phyloP scores from a whole-genome alignment of 768 basidiomycete genomes.

The Rossbeevera mucosa region DNA sequence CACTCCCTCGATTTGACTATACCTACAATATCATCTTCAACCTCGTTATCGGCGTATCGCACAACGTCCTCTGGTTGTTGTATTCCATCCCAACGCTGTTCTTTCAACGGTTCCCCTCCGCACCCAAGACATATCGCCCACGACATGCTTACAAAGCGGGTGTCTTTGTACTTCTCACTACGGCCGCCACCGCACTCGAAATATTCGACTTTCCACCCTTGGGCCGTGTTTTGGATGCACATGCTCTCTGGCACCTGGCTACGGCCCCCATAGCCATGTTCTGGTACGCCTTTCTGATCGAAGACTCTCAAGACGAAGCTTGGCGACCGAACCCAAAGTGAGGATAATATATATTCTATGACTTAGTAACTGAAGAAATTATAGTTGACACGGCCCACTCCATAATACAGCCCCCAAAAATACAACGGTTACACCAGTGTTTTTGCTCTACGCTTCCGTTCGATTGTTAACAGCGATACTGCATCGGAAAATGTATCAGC shows the following conservation, averaged over 20 bases:
- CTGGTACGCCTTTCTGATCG: slow-evolving; percentile 84
- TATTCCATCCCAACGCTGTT: slow-evolving; percentile 56
- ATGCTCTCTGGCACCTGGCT: slow-evolving; percentile 87
- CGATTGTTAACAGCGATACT: slow-evolving; percentile 34
- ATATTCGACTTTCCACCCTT: slow-evolving; percentile 88
- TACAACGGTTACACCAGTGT: slow-evolving; percentile 4
- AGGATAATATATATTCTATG: background rate
- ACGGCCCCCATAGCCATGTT: slow-evolving; percentile 71
- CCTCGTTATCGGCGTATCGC: slow-evolving; percentile 64
- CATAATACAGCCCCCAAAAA: background rate
- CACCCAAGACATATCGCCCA: slow-evolving; percentile 56
- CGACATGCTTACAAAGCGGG: slow-evolving; percentile 49
- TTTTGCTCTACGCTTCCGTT: slow-evolving; percentile 23
- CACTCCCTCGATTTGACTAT: slow-evolving; percentile 84
- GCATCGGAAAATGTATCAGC: background rate
- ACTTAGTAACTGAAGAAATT: slow-evolving; percentile 7
- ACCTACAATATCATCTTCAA: slow-evolving; percentile 90
- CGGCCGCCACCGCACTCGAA: slow-evolving; percentile 72
- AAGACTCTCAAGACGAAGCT: slow-evolving; percentile 65
- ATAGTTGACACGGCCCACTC: slow-evolving; percentile 14
- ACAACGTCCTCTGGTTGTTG: slow-evolving; percentile 78
- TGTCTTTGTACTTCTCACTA: slow-evolving; percentile 64
- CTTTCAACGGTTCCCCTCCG: slow-evolving; percentile 51
- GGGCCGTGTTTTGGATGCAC: slow-evolving; percentile 76
- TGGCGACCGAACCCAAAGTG: slow-evolving; percentile 50